These are phyloP conservation scores for Hypoxylon subgilvum DNA, from an alignment of 495 filamentous ascomycete species.

Conservation along the genomic window DNA sequence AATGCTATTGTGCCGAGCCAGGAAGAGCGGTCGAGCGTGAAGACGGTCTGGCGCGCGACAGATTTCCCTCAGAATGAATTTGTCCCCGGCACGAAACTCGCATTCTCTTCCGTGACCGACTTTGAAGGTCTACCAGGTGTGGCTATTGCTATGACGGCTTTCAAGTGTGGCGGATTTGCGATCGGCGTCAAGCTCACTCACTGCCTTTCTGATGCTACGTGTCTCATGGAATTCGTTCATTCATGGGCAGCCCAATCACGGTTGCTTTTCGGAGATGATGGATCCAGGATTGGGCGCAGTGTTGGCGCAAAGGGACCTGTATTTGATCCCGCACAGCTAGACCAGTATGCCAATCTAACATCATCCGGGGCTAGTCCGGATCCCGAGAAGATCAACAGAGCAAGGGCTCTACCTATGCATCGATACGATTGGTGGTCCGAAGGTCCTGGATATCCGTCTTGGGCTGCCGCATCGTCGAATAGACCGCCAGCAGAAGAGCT, in stretches of 20 bases:
- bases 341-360: conserved; percentile 38
- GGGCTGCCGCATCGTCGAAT: conserved; percentile 31
- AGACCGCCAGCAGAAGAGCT: conserved; percentile 31
- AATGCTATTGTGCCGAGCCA: conserved; percentile 41
- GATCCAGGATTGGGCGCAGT: neutral
- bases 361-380: conserved; percentile 32
- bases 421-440: conserved; percentile 46
- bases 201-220: conserved; percentile 54
- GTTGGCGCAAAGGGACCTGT: too few species aligned
- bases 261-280: conserved; percentile 2
- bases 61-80: conserved; percentile 26
- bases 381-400: conserved; percentile 27
- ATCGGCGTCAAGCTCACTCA: conserved; percentile 53
- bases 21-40: conserved; percentile 31
- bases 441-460: conserved; percentile 35
- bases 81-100: conserved; percentile 29
- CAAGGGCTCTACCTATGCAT: conserved; percentile 44
- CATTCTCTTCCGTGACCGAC: conserved; percentile 24
- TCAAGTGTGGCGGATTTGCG: conserved; percentile 51
- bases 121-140: conserved; percentile 44
- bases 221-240: conserved; percentile 55
- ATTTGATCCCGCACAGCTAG: conserved; percentile 44
- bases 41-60: conserved; percentile 41
- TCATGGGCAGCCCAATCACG: conserved; percentile 47
- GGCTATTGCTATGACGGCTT: conserved; percentile 48